Evolutionary conservation across 768 basidiomycete genomes (phyloP), one percentile per base, ranked within the genome.

Genomic region (Calocera cornea): DNA sequence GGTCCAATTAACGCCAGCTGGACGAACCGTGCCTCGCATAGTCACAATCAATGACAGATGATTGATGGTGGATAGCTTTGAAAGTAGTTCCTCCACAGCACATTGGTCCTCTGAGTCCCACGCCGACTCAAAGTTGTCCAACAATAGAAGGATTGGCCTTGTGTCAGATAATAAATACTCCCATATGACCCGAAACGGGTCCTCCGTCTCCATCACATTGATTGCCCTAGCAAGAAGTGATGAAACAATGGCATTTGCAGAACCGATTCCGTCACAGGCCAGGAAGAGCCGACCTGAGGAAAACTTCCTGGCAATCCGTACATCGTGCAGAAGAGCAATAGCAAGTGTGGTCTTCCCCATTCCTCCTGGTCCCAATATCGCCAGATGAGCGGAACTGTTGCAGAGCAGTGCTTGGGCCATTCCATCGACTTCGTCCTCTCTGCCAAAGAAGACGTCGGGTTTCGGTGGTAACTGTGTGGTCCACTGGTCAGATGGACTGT

Each of bases 41-140:
- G 78, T 79, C 19, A 77, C 60, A 27, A 79, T 65, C 29, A 79
- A 67, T 7, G 75, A 72, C 7, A 79, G 65, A 65, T 75, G 72
- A 1, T 72, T 66, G 14, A 79, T 65, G 10, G 64, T 64, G 10
- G 71, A 71, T 2, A 78, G 64, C 19, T 67, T 66, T 34, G 67
- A 38, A 14, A 79, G 69, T 14, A 77, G 68, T 34, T 69, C 68
- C 24, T 73, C 70, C 34, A 79, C 72, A 27, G 71, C 69, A 12
- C 66, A 68, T 64, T 71, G 68, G 2, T 67, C 69, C 10, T 67
- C 68, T 41, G 71, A 69, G 67, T 77, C 73, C 79, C 79, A 79
- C 3, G 76, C 74, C 3, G 79, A 77, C 71, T 80, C 80, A 65
- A 80, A 78, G 65, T 80, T 78, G 66, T 80, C 79, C 16, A 80